Evolutionary conservation across 2,329 filamentous ascomycete species (phyloP), one percentile per base, ranked within the genome.

Genomic region (Trichoderma sp.): DNA sequence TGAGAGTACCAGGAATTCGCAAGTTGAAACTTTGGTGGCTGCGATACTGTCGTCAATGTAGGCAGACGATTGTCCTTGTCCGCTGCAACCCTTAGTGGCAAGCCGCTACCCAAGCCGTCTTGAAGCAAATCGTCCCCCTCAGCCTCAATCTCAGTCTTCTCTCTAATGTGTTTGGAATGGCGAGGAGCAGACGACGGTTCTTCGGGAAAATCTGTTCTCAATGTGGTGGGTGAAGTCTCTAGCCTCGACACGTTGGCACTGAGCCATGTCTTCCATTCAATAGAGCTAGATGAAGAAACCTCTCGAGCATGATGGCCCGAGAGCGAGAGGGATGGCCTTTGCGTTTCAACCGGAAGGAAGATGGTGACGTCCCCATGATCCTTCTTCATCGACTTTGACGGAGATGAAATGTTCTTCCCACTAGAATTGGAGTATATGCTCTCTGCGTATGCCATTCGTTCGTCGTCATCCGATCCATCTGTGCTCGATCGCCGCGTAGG

Each of bases 221-320:
- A 66, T 1, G 71, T 70, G 3, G 71, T 70, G 2, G 66, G 55
- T 5, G 75, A 68, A 0, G 68, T 71, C 56, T 86, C 83, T 2
- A 85, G 74, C 67, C 83, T 84, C 0, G 83, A 83, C 10, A 85
- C 81, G 52, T 87, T 83, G 2, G 83, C 80, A 10, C 85, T 85
- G 49, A 87, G 81, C 83, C 82, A 85, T 0, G 78, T 82, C 75
- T 86, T 87, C 86, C 85, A 87, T 68, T 87, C 85, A 2, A 81
- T 76, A 2, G 84, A 87, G 68, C 84, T 84, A 6, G 79, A 78
- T 0, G 79, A 79, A 1, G 82, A 84, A 3, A 75, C 71, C 1
- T 78, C 76, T n/a, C 82, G 77, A 56, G 78, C 76, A 21, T 79
- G 75, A 14, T 43, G 24, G 5, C 16, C 10, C 59, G 43, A 67